Evolutionary conservation across 2,329 filamentous ascomycete species (phyloP), one percentile per base, ranked within the genome.

Genomic region (Colletotrichum acutatum): DNA sequence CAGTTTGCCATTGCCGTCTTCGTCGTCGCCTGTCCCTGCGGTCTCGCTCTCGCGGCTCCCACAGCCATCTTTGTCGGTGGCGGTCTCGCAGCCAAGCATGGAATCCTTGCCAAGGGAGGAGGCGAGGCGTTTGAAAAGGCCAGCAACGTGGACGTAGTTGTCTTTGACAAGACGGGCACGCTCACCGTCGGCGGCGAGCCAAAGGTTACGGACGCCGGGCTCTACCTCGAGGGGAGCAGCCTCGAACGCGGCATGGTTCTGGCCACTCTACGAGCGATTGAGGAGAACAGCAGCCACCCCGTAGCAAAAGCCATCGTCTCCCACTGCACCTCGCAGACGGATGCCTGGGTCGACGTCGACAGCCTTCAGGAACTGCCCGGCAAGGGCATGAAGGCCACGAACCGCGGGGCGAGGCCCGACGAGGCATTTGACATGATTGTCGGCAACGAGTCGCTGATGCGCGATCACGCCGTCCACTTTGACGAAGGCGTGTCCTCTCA

Each of bases 121-220:
- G 94, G 94, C 42, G 93, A 95, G 79, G 94, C 94, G 0, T 96
- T 97, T 79, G 93, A 96, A 80, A 94, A 95, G 83, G 94, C 94
- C 4, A 95, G 93, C 79, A 90, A 89, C 12, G 87, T 95, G 57
- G 91, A 95, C 80, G 92, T 92, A 65, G 91, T 97, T 52, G 93
- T 97, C 0, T 97, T 97, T 79, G 94, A 97, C 86, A 97, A 97
- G 86, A 97, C 94, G 0, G 94, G 94, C 1, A 97, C 94, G 0
- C 84, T 97, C 71, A 97, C 94, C 0, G 85, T 92, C 77, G 86
- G 93, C 5, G 93, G 92, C 7, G 91, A 94, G 75, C 93, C 94
- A 0, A 89, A 86, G 32, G 91, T 96, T 26, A 93, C 90, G 0
- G 88, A 91, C 75, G 84, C 83, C 12, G 77, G 81, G 53, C 64